Evolutionary conservation across 257 asterid species (phyloP), one percentile per base, ranked within the genome.

Genomic region (Forsythia viridissima): DNA sequence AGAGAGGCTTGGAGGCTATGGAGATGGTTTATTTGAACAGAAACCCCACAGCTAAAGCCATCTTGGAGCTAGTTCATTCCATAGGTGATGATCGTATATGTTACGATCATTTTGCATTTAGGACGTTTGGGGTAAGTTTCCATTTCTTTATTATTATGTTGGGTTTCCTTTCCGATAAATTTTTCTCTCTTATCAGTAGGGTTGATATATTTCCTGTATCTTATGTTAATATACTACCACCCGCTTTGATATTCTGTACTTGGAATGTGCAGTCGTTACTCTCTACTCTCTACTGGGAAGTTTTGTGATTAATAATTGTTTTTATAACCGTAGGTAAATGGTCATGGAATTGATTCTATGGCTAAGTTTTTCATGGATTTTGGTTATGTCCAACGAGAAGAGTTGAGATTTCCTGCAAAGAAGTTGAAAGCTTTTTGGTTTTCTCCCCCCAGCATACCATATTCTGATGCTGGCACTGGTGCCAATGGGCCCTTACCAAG

Each of bases 391-490:
- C 91, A 82, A 88, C 89, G 93, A 66, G 99, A 96, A 40, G 98
- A 96, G 85, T 68, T 96, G 87, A 89, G 91, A 71, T 96, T 96
- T 86, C 99, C 94, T 16, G 97, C 97, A 36, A 96, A 96, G 87
- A 96, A 93, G 88, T 76, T 96, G 89, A 96, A 89, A 82, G 98
- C 99, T 2, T 92, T 80, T 79, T 96, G 97, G 97, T 96, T 92
- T 85, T 90, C 99, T 41, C 98, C 99, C 18, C 97, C 97, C 0
- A 40, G 51, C 30, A 51, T 76, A 66, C 78, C 74, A 66, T 42
- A 51, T 77, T 79, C 86, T 7, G 79, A 75, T 78, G 81, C 24
- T 40, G 94, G 94, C 55, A 79, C 72, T 24, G 89, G 97, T 55
- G 88, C 89, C 81, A 55, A 87, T 61, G 98, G 98, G 30, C 98